Percentiles rank a stretch among this genome's conserved stretches.
Evolutionary conservation across 2,329 filamentous ascomycete species (phyloP).

Genomic region (Colletotrichum sp.): DNA sequence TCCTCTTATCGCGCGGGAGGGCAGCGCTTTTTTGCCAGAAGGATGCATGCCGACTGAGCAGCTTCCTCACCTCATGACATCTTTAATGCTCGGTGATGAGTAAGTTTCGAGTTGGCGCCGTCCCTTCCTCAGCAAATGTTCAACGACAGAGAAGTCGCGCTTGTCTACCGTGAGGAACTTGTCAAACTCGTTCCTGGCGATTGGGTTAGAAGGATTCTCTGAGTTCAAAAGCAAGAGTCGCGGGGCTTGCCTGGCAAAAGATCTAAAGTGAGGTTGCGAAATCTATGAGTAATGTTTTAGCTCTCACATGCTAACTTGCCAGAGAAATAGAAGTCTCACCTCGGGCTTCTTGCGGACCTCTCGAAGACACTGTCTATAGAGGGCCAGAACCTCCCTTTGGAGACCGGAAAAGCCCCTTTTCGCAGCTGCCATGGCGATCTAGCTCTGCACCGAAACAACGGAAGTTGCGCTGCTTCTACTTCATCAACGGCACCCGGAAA

Average conservation of each 20-base stretch:
- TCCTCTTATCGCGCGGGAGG: not conserved
- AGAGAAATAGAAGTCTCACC: conserved; percentile 45
- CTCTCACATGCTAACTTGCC: not conserved
- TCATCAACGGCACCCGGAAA: not conserved
- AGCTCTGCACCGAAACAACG: not conserved
- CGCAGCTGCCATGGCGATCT: conserved; percentile 7
- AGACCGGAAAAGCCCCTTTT: conserved; percentile 72
- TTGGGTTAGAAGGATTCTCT: not conserved
- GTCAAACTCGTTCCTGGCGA: conserved; percentile 73
- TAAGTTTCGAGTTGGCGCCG: conserved; percentile 82
- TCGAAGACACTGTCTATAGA: conserved; percentile 87
- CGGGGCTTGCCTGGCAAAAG: conserved; percentile 63
- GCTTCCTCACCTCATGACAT: conserved; percentile 57
- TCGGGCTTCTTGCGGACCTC: conserved; percentile 81
- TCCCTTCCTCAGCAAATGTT: conserved; percentile 84
- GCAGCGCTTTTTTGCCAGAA: not conserved
- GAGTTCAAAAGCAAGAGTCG: not conserved
- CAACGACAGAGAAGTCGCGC: conserved; percentile 85
- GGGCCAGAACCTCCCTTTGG: conserved; percentile 84
- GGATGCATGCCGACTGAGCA: not conserved
- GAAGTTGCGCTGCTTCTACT: not conserved
- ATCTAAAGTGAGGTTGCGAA: conserved; percentile 65
- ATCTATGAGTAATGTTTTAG: conserved; percentile 42
- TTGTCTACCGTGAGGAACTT: conserved; percentile 74
- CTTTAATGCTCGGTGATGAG: conserved; percentile 79